Evolutionary conservation across 2,329 filamentous ascomycete genomes (phyloP).

Genomic region (Diaporthe ilicicola): DNA sequence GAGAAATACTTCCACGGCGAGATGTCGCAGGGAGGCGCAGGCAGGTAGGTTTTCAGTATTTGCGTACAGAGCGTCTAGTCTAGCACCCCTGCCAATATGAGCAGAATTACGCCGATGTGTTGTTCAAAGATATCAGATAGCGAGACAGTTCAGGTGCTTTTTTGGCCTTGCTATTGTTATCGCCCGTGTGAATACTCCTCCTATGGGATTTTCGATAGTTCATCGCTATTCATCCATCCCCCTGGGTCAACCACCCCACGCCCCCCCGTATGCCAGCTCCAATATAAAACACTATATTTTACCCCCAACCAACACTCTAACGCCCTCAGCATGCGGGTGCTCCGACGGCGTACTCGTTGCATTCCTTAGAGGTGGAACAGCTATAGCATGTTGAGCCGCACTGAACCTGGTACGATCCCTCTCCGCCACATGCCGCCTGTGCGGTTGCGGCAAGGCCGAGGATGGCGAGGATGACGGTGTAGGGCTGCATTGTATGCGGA

Average conservation of each 20-base stretch:
- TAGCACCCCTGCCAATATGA: too few species aligned
- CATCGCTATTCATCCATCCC: not conserved
- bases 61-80: not conserved
- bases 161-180: not conserved
- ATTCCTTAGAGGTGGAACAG: not conserved
- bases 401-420: not conserved
- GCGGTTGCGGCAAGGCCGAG: not conserved
- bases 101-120: too few species aligned
- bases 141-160: not conserved
- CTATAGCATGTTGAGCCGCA: constrained; percentile 6
- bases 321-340: not conserved
- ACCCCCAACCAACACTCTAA: not conserved
- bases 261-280: not conserved
- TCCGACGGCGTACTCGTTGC: not conserved
- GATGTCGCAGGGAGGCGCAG: not conserved
- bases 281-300: not conserved
- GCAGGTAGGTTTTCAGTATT: too few species aligned
- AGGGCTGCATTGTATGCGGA: not conserved
- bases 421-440: not conserved
- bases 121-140: not conserved
- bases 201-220: not conserved
- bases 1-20: not conserved
- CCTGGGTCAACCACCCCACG: too few species aligned
- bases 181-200: too few species aligned
- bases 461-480: constrained; percentile 4